These are phyloP conservation scores for Phytophthora fragariae DNA, from an alignment of 352 stramenopile species.

Conservation along the genomic window DNA sequence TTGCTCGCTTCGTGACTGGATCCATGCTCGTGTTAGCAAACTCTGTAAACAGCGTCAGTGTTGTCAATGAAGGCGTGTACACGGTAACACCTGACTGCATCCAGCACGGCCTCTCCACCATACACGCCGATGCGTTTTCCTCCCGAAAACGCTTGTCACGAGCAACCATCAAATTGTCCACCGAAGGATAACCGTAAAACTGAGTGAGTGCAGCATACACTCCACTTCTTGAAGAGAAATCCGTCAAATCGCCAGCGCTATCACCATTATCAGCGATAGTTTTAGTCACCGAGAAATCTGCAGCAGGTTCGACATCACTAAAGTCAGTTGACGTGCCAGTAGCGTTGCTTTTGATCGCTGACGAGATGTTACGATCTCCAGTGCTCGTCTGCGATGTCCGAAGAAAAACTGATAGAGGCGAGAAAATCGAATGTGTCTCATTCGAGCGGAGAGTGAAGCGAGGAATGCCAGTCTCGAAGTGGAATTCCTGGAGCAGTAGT, in stretches of 20 bases:
- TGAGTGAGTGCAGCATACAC: constrained; percentile 48
- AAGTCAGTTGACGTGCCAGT: not conserved
- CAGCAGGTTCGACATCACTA: not conserved
- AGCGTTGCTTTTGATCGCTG: not conserved
- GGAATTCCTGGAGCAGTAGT: constrained; percentile 50
- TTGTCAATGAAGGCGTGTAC: constrained; percentile 56
- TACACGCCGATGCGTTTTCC: constrained; percentile 30
- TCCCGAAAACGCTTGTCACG: constrained; percentile 2
- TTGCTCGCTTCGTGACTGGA: constrained; percentile 28
- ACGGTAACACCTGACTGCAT: constrained; percentile 69
- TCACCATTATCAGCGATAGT: not conserved
- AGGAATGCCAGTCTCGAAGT: constrained; percentile 66
- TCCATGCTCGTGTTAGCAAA: constrained; percentile 27
- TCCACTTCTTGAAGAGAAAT: constrained; percentile 30
- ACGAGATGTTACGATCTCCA: not conserved
- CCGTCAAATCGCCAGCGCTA: constrained; percentile 2
- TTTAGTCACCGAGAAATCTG: not conserved
- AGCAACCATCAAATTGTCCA: constrained; percentile 29
- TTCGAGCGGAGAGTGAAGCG: constrained; percentile 44
- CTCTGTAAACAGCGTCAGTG: constrained; percentile 31
- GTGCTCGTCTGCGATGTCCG: not conserved
- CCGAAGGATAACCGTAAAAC: constrained; percentile 56
- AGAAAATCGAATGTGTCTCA: constrained; percentile 40
- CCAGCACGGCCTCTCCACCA: constrained; percentile 35
- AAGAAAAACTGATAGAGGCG: constrained; percentile 41